Conservation (phyloP, 1,284 basidiomycete genomes). For the Trametes sp. region DNA sequence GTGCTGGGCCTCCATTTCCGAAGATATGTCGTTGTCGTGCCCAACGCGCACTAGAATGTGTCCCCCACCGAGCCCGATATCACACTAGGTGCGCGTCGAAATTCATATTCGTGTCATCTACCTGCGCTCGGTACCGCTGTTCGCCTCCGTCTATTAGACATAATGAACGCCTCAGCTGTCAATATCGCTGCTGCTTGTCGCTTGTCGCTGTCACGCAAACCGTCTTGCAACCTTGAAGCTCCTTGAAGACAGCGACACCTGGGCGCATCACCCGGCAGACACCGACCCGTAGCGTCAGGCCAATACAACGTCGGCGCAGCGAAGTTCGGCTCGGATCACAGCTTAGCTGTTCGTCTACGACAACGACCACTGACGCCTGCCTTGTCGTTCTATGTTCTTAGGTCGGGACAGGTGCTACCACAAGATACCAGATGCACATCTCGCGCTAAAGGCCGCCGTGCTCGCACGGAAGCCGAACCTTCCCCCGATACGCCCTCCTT, state of each 20-base stretch:
- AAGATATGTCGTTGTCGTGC: background rate
- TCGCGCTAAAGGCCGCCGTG: background rate
- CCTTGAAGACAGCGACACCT: background rate
- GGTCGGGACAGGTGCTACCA: background rate
- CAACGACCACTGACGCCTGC: background rate
- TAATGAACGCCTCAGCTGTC: background rate
- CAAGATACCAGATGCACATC: background rate
- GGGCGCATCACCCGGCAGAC: background rate
- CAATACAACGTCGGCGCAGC: background rate
- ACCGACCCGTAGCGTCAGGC: background rate
- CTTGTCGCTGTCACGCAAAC: background rate
- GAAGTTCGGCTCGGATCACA: background rate
- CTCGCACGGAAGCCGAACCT: conserved; percentile 2
- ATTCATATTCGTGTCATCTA: background rate
- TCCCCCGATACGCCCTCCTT: background rate
- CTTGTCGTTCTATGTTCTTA: background rate
- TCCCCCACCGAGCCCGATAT: background rate
- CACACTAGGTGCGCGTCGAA: background rate
- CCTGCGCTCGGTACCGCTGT: background rate
- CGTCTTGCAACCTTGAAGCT: conserved; percentile 1
- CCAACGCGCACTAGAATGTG: background rate
- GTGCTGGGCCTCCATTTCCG: background rate
- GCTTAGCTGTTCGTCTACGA: background rate
- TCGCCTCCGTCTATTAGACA: background rate
- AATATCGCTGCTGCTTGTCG: no score